These are phyloP conservation scores for Curvularia spicifera DNA, from an alignment of 2,329 filamentous ascomycete species.

Conservation along the genomic window DNA sequence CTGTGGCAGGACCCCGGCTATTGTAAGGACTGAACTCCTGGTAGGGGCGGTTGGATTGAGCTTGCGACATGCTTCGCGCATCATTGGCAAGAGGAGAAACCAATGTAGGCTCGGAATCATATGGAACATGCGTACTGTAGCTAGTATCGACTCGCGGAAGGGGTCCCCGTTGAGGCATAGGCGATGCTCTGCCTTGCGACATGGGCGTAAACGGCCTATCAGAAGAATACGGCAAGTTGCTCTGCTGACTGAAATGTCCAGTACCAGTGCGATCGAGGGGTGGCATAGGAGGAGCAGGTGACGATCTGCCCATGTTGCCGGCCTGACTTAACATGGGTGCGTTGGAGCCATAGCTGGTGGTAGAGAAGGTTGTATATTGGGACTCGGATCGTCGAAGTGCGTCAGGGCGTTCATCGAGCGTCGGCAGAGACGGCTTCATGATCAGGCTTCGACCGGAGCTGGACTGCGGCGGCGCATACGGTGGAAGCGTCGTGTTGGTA, in stretches of 20 bases:
- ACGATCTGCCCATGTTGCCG: slow-evolving; percentile 62
- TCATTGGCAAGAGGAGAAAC: slow-evolving; percentile 33
- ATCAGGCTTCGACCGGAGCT: slow-evolving; percentile 34
- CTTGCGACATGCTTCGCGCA: slow-evolving; percentile 19
- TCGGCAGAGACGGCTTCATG: slow-evolving; percentile 52
- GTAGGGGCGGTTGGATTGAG: slow-evolving; percentile 27
- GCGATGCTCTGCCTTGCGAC: slow-evolving; percentile 40
- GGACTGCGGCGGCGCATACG: slow-evolving; percentile 50
- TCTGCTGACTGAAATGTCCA: slow-evolving; percentile 39
- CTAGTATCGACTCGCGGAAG: slow-evolving; percentile 42
- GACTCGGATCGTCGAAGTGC: slow-evolving; percentile 56
- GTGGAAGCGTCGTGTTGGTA: slow-evolving; percentile 51
- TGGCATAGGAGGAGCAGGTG: slow-evolving; percentile 42
- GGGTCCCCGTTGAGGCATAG: slow-evolving; percentile 32
- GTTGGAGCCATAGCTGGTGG: slow-evolving; percentile 67
- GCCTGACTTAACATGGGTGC: slow-evolving; percentile 67
- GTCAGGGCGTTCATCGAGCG: slow-evolving; percentile 48
- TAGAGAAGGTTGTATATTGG: slow-evolving; percentile 60
- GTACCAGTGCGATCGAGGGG: slow-evolving; percentile 31
- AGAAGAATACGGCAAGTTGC: slow-evolving; percentile 30
- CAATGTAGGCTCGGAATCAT: slow-evolving; percentile 32
- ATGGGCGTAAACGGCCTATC: slow-evolving; percentile 39
- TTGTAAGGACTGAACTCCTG: slow-evolving; percentile 44
- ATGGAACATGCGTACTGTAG: slow-evolving; percentile 28
- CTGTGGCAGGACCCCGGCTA: slow-evolving; percentile 33